These are phyloP conservation scores for Metschnikowia peoriensis DNA, from an alignment of 805 yeast species.

Conservation along the genomic window DNA sequence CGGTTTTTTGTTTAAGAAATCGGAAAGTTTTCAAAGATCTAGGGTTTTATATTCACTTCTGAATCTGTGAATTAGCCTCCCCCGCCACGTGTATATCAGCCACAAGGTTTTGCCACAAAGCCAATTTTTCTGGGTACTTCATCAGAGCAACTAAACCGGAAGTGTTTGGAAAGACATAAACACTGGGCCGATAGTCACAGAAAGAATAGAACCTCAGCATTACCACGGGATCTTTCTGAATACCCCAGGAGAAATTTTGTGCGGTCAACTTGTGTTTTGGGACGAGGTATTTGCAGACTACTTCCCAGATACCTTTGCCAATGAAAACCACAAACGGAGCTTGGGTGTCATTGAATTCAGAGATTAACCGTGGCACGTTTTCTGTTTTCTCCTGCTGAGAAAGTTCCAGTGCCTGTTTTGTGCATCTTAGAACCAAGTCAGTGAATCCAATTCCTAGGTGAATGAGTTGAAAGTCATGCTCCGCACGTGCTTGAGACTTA, in stretches of 20 bases:
- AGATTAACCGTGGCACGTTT: conserved; percentile 52
- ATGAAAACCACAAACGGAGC: conserved; percentile 55
- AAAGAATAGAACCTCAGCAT: conserved; percentile 12
- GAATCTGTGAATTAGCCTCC: neutral
- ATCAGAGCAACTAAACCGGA: conserved; percentile 65
- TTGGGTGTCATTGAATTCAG: conserved; percentile 35
- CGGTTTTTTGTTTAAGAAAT: too few species aligned
- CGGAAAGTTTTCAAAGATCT: too few species aligned
- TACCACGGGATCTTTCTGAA: conserved; percentile 17
- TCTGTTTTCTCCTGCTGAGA: conserved; percentile 48
- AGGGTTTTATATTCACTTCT: too few species aligned
- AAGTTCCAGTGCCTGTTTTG: conserved; percentile 56
- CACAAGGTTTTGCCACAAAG: conserved; percentile 47
- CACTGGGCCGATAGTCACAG: conserved; percentile 20
- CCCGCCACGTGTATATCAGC: conserved; percentile 9
- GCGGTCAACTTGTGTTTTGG: conserved; percentile 24
- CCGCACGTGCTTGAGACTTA: conserved; percentile 20
- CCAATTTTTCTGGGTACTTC: conserved; percentile 43
- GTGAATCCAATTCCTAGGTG: conserved; percentile 62
- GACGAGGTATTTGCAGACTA: conserved; percentile 40
- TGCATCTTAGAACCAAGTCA: conserved; percentile 65
- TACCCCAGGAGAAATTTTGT: conserved; percentile 54
- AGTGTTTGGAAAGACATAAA: conserved; percentile 68
- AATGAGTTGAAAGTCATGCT: conserved; percentile 43
- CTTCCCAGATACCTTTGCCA: conserved; percentile 77